Evolutionary conservation across 2,329 filamentous ascomycete species (phyloP), one percentile per base, ranked within the genome.

Genomic region (Pseudocercospora fuligena): DNA sequence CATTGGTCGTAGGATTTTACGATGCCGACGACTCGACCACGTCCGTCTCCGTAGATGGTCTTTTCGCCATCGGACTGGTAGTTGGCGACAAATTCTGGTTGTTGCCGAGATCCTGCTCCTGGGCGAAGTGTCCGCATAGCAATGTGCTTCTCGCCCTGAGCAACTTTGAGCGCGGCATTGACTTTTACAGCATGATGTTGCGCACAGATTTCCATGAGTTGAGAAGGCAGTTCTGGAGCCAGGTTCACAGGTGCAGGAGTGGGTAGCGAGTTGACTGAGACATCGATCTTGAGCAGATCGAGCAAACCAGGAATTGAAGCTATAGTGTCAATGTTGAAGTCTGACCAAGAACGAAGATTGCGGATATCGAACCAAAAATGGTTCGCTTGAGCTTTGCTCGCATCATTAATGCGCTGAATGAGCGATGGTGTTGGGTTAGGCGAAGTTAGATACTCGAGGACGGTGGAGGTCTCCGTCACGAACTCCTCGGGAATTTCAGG

Each of bases 331-430:
- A 92, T 82, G 70, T 88, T 92, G 86, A 97, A 97, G 72, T 88
- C 86, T 60, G 86, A 87, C 94, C 94, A 97, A 68, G 89, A 86
- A 69, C 92, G 89, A 71, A 97, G 84, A 77, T 96, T 94, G 72
- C 94, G 91, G 66, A 97, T 87, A 75, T 98, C 94, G 92, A 93
- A 97, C 94, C 94, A 98, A 80, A 94, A 97, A 82, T 97, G 89
- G 78, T 90, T 92, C 74, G 86, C 90, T 80, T 85, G 87, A 75
- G 85, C 89, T 78, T 88, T 91, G 81, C 89, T 77, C 76, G 90
- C 89, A 66, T 90, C 92, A 72, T 94, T 87, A 36, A 72, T 72
- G 72, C 90, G 91, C 75, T 90, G 90, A 43, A 97, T 92, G 36
- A 97, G 84, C 47, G 90, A 90, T 19, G 94, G 91, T 23, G 92